phyloP scores from a whole-genome alignment of 495 filamentous ascomycete species.

The Xanthoparmelia taractica region DNA sequence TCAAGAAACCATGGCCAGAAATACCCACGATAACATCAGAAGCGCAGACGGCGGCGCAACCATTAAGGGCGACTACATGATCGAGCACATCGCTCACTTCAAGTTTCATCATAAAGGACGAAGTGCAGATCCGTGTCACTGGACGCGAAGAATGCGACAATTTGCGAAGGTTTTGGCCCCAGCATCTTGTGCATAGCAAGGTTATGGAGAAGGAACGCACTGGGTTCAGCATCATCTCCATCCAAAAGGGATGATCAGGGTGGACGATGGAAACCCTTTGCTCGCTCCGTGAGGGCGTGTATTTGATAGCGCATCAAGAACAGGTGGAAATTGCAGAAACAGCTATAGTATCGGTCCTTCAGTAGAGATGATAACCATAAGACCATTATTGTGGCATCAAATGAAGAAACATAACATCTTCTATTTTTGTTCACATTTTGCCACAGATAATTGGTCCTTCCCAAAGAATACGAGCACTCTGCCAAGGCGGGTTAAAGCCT shows the following conservation, averaged over 20 bases:
- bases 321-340: neutral
- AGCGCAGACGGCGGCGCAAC: conserved; percentile 8
- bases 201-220: neutral
- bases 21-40: conserved; percentile 17
- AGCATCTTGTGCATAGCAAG: neutral
- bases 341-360: neutral
- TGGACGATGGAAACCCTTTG: neutral
- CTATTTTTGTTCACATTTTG: neutral
- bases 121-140: neutral
- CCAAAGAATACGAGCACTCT: neutral
- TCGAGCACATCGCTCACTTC: neutral
- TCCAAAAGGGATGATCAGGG: neutral
- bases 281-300: neutral
- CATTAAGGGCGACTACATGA: conserved; percentile 15
- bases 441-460: neutral
- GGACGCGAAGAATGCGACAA: neutral
- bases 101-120: neutral
- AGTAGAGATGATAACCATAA: neutral
- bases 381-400: neutral
- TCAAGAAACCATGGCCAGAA: conserved; percentile 81
- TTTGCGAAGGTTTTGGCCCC: neutral
- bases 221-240: neutral
- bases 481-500: conserved; percentile 1
- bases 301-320: neutral
- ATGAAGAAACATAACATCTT: neutral